Percentiles rank a stretch among this genome's conserved stretches.
phyloP scores from a whole-genome alignment of 2,329 filamentous ascomycete genomes.

The Metarhizium rileyi region DNA sequence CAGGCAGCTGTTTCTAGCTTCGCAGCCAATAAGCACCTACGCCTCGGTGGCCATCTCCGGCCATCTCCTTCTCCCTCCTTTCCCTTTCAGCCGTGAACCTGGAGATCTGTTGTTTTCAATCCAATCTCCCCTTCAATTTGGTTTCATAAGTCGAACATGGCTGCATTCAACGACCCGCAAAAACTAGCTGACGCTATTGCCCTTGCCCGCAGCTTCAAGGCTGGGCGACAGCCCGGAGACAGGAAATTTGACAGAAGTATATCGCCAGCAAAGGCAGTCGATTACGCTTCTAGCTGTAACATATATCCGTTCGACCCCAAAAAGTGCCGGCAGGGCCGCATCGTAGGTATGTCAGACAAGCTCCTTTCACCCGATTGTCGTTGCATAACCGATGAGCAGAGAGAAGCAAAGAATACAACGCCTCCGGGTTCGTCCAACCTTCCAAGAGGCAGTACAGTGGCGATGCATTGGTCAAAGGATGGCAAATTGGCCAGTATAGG shows the following conservation, averaged over 20 bases:
- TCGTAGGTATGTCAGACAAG: background rate
- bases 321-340: background rate
- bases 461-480: slow-evolving; percentile 1
- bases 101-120: background rate
- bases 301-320: background rate
- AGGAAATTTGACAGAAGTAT: background rate
- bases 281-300: background rate
- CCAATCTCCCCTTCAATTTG: background rate
- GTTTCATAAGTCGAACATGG: slow-evolving; percentile 7
- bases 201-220: slow-evolving; percentile 18
- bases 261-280: background rate
- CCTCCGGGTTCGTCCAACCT: background rate
- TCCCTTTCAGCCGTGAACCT: background rate
- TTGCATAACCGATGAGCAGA: background rate
- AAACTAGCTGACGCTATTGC: slow-evolving; percentile 19
- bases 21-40: background rate
- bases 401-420: background rate
- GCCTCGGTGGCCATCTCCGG: background rate
- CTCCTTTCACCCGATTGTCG: background rate
- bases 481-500: background rate
- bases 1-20: background rate
- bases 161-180: slow-evolving; percentile 14
- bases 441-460: slow-evolving; percentile 1
- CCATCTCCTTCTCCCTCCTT: background rate
- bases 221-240: slow-evolving; percentile 6